phyloP scores from a whole-genome alignment of 148 eudicot genomes.

The Talinum fruticosum region DNA sequence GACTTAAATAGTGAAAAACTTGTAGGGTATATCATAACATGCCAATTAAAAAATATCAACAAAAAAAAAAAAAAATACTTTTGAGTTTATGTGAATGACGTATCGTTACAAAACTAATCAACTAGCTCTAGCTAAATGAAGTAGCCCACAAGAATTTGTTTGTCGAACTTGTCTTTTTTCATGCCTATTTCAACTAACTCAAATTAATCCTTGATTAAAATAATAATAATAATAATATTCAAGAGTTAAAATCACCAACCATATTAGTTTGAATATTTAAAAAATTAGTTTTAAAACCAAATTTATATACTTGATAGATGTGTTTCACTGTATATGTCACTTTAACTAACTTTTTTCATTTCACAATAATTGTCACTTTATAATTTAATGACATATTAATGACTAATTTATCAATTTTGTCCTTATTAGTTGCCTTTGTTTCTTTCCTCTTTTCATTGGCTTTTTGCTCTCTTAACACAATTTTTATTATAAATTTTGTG shows the following conservation, averaged over 20 bases:
- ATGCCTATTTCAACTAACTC: constrained; percentile 36
- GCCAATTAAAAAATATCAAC: background rate
- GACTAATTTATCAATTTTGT: too few species aligned
- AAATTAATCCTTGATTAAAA: constrained; percentile 21
- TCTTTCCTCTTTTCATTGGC: too few species aligned
- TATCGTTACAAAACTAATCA: background rate
- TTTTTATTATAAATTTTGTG: too few species aligned
- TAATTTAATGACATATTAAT: too few species aligned
- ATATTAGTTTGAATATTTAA: constrained; percentile 21
- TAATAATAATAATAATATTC: background rate
- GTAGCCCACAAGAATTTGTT: constrained; percentile 45
- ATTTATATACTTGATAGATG: too few species aligned
- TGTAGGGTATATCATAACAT: background rate
- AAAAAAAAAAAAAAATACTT: too few species aligned
- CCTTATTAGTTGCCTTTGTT: too few species aligned
- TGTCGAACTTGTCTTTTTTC: constrained; percentile 33
- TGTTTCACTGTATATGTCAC: too few species aligned
- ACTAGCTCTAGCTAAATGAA: constrained; percentile 28
- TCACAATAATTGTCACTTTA: too few species aligned
- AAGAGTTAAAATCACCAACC: constrained; percentile 19
- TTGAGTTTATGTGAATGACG: constrained; percentile 12
- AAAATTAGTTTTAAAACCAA: background rate
- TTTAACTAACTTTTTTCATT: too few species aligned
- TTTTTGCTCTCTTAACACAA: too few species aligned
- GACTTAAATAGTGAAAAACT: background rate